A percentile compares a stretch with the other conserved stretches of the same genome.
phyloP scores from a whole-genome alignment of 495 filamentous ascomycete genomes.

The Podospora appendiculata region DNA sequence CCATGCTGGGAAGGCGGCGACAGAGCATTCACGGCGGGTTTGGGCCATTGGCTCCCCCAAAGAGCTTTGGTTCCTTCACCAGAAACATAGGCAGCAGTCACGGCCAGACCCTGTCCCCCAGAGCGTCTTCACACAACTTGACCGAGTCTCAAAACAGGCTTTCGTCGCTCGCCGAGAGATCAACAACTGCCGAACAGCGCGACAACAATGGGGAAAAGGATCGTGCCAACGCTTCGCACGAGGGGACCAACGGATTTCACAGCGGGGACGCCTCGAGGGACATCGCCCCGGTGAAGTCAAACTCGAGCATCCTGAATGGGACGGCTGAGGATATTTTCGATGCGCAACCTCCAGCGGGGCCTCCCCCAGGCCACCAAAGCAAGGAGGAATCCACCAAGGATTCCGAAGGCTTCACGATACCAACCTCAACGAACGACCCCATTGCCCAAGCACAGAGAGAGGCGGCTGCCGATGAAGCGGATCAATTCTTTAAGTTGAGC shows the following conservation, averaged over 20 bases:
- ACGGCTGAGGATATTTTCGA: slow-evolving; percentile 34
- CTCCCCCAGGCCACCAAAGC: slow-evolving; percentile 36
- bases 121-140: slow-evolving; percentile 48
- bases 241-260: slow-evolving; percentile 35
- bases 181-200: slow-evolving; percentile 20
- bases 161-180: slow-evolving; percentile 43
- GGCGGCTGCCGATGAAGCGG: slow-evolving; percentile 53
- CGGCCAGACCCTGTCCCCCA: slow-evolving; percentile 39
- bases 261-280: slow-evolving; percentile 21
- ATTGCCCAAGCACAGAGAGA: slow-evolving; percentile 79
- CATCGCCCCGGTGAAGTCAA: slow-evolving; percentile 2
- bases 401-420: slow-evolving; percentile 62
- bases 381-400: slow-evolving; percentile 38
- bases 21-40: slow-evolving; percentile 50
- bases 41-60: slow-evolving; percentile 36
- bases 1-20: slow-evolving; percentile 64
- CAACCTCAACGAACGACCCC: slow-evolving; percentile 61
- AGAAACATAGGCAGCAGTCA: slow-evolving; percentile 43
- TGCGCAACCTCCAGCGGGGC: slow-evolving; percentile 37
- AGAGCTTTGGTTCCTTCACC: slow-evolving; percentile 45
- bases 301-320: slow-evolving; percentile 28
- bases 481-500: slow-evolving; percentile 79
- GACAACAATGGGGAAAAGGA: slow-evolving; percentile 19
- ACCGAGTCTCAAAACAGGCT: slow-evolving; percentile 43
- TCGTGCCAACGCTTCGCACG: slow-evolving; percentile 28